These are phyloP conservation scores for Calamus simplicifolius DNA, from an alignment of 176 grass and related monocot species.

Conservation along the genomic window DNA sequence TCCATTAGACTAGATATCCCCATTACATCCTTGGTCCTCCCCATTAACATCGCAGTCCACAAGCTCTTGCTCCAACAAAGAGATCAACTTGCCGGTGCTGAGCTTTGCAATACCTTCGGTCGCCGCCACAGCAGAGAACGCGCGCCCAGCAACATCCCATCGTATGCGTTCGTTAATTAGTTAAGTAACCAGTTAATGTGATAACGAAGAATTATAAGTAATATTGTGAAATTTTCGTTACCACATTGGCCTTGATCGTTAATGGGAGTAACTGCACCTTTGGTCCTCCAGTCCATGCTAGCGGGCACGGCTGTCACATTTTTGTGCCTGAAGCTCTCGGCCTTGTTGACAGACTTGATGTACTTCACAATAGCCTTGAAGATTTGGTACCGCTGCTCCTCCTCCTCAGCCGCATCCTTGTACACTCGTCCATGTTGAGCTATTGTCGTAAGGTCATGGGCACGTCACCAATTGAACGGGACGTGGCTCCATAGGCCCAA, in stretches of 20 bases:
- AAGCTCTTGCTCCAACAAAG: conserved; percentile 20
- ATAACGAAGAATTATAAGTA: no score
- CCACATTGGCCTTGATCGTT: no score
- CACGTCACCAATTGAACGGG: neutral
- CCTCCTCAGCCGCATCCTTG: conserved; percentile 30
- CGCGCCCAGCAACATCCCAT: conserved; percentile 24
- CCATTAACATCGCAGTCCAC: conserved; percentile 12
- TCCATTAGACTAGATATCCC: neutral
- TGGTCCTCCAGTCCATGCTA: conserved; percentile 34
- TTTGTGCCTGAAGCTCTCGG: neutral
- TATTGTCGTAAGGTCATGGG: conserved; percentile 23
- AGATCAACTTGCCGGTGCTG: conserved; percentile 6
- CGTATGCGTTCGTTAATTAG: no score
- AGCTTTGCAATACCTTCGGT: conserved; percentile 15
- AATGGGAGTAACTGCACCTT: neutral
- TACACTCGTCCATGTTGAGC: conserved; percentile 27
- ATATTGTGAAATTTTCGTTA: no score
- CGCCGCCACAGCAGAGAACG: conserved; percentile 17
- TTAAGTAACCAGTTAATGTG: no score
- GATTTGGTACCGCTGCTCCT: conserved; percentile 22
- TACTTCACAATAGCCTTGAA: conserved; percentile 27
- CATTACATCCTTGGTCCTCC: neutral
- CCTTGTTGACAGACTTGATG: conserved; percentile 28
- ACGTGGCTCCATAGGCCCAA: neutral
- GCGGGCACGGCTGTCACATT: conserved; percentile 16